Evolutionary conservation across 352 stramenopile genomes (phyloP), one percentile per base, ranked within the genome.

Genomic region (Pythium sukuiense): DNA sequence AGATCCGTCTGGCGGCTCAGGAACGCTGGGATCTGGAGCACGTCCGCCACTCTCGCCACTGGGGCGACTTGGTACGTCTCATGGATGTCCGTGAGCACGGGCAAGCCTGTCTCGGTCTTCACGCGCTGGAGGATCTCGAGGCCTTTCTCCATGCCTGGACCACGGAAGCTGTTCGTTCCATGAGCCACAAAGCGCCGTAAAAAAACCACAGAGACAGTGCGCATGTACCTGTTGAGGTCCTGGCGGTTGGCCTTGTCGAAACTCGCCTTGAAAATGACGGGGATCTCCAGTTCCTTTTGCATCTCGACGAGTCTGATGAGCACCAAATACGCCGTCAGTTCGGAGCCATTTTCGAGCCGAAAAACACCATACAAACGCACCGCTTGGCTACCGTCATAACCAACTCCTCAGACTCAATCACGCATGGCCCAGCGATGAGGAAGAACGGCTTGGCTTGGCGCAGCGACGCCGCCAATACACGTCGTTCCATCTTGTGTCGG

Each of bases 211-310:
- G 20, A 24, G 20, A 24, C 20, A 24, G 20, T 24, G 2, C 6
- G 30, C 0, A 13, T 46, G 26, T 65, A 81, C 72, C 79, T 85
- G 35, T 70, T 75, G 35, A 94, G 68, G 48, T 93, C 80, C 68
- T 95, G 87, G 12, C 89, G 85, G 59, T 97, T 96, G 30, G 89
- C 88, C 56, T 97, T 97, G 76, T 96, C 89, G 59, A 94, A 97
- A 61, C 87, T 96, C 0, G 85, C 87, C 61, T 97, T 97, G 74
- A 96, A 97, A 60, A 97, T 72, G 30, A 94, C 80, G 8, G 85
- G 85, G 59, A 95, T 92, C 39, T 83, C 49, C 33, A 93, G 67
- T 18, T 81, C 58, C 41, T 76, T 67, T 54, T 87, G 77, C 32
- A 95, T 67, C 13, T 61, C 46, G 13, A 70, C 74, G 32, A 95